These are phyloP conservation scores for Yamadazyma mexicana DNA, from an alignment of 1,139 yeast species.

Conservation along the genomic window DNA sequence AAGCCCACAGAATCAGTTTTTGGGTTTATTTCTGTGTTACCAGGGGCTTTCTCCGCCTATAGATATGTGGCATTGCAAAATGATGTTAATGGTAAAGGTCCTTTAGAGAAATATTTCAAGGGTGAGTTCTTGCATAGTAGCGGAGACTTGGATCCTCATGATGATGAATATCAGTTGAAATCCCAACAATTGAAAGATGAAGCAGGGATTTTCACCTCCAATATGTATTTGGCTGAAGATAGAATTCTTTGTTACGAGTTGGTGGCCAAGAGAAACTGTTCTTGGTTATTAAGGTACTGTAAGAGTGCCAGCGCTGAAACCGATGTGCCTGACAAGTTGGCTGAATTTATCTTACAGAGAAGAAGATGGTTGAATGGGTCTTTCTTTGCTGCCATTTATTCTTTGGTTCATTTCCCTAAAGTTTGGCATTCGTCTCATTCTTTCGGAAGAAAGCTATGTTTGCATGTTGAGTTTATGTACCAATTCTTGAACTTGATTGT, in stretches of 20 bases:
- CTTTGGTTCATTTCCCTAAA: slow-evolving; percentile 46
- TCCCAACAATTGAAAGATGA: slow-evolving; percentile 41
- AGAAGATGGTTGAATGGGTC: slow-evolving; percentile 55
- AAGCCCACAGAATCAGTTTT: slow-evolving; percentile 49
- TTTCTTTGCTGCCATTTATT: slow-evolving; percentile 49
- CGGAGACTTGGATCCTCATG: slow-evolving; percentile 47
- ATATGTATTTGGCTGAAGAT: slow-evolving; percentile 54
- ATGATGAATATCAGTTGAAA: slow-evolving; percentile 46
- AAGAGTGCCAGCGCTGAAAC: slow-evolving; percentile 50
- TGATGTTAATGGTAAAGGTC: slow-evolving; percentile 45
- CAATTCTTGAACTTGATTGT: slow-evolving; percentile 48
- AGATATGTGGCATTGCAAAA: slow-evolving; percentile 42
- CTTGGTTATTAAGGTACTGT: slow-evolving; percentile 49
- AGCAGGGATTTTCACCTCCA: slow-evolving; percentile 51
- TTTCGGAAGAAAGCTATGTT: slow-evolving; percentile 38
- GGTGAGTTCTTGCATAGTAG: slow-evolving; percentile 50
- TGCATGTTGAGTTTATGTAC: slow-evolving; percentile 45
- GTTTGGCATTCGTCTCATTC: slow-evolving; percentile 47
- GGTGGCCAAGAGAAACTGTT: slow-evolving; percentile 45
- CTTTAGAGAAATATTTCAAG: slow-evolving; percentile 49
- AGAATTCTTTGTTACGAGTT: slow-evolving; percentile 50
- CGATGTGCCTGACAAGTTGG: slow-evolving; percentile 48
- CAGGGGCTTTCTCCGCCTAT: slow-evolving; percentile 50
- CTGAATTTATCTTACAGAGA: slow-evolving; percentile 49
- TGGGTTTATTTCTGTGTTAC: slow-evolving; percentile 48